A percentile compares a stretch with the other conserved stretches of the same genome.
These are phyloP conservation scores for Cynanchum wilfordii DNA, from an alignment of 257 asterid species.

Conservation along the genomic window DNA sequence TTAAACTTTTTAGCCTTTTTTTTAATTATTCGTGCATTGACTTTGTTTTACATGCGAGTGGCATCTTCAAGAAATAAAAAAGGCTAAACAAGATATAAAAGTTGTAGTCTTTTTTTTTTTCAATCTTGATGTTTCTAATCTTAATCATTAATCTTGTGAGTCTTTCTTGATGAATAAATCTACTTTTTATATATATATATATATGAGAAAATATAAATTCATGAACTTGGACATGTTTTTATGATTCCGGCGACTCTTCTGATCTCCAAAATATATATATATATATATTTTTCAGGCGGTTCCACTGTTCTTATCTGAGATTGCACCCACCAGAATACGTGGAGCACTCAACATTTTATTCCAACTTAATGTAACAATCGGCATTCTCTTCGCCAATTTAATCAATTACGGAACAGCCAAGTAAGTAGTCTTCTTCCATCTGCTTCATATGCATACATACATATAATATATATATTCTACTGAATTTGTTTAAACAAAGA, in stretches of 20 bases:
- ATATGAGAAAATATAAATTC: too few species aligned
- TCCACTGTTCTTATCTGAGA: constrained; percentile 81
- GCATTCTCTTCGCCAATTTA: constrained; percentile 79
- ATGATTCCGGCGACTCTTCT: neutral
- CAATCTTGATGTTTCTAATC: too few species aligned
- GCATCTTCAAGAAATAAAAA: neutral
- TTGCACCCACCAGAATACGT: constrained; percentile 91
- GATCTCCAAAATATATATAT: neutral
- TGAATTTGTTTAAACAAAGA: neutral
- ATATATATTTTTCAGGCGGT: constrained; percentile 57
- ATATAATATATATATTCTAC: too few species aligned
- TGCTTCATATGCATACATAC: too few species aligned
- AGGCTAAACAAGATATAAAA: too few species aligned
- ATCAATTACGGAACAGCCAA: constrained; percentile 76
- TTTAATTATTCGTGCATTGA: constrained; percentile 12
- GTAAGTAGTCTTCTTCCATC: constrained; percentile 31
- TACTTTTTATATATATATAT: too few species aligned
- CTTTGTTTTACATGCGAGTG: neutral
- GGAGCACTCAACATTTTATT: constrained; percentile 91
- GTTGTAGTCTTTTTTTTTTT: too few species aligned
- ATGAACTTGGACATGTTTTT: too few species aligned
- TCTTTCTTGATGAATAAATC: too few species aligned
- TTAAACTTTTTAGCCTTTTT: constrained; percentile 1
- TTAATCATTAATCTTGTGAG: too few species aligned
- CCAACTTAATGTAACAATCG: constrained; percentile 80